Base-by-base conservation (phyloP, 441 rosid species). In the Aquilaria agallochum region DNA sequence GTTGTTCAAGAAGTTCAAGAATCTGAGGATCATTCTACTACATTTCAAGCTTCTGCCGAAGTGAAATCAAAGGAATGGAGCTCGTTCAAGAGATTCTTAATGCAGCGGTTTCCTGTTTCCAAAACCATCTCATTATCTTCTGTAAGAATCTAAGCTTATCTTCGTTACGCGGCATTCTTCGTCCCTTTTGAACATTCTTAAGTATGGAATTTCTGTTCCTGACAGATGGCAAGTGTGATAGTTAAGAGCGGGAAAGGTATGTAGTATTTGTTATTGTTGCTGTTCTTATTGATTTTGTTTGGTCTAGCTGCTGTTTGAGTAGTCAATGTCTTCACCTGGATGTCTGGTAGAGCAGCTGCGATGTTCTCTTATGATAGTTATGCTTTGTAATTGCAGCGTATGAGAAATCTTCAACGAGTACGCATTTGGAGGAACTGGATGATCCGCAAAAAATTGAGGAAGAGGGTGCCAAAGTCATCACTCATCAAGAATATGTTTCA, bases 81-180 rank as follows among this genome's bases (percentile, higher is more conserved):
- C 48, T 85, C 88, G 34, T 90, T 89, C 72, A 94, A 78, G 79
- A 83, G 96, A 73, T 71, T 81, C 69, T 75, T 94, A 60, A 81
- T 89, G 92, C 97, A 90, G 82, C 84, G 84, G 60, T 94, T 90
- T 73, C 88, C 93, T 31, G 90, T 87, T 68, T 78, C 96, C 68
- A 94, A 80, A 76, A 84, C 86, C 83, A 71, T 82, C 58, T 79
- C 95, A 20, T 65, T 76, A 58, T 85, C 98, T 66, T 82, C 87
- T 15, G 97, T 93, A 72, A 74, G 91, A 56, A 31, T 52, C 34
- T 31, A 12, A 30, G 32, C 46, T 52, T 40, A 48, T 44, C 34
- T 51, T 0, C 31, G 20, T 52, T 51, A 27, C 36, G 34, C 34
- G 15, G 51, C 44, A 13, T 62, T 8, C 20, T 20, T 50, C 48